These are phyloP conservation scores for Lipomyces yarrowii DNA, from an alignment of 1,139 yeast species.

Conservation along the genomic window DNA sequence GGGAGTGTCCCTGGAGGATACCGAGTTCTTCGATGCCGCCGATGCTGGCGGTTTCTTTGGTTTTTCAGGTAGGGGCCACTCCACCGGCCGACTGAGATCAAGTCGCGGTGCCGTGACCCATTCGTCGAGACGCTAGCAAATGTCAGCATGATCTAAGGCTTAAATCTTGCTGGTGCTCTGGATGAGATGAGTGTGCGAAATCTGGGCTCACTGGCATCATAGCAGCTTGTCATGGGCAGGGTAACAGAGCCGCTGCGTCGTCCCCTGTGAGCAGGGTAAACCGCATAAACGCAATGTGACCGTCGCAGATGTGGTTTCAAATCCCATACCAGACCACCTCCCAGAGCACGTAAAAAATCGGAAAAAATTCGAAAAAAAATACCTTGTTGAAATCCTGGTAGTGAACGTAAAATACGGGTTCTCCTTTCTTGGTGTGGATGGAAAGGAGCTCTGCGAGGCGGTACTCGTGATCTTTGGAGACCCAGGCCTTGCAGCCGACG, in stretches of 20 bases:
- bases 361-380: slow-evolving; percentile 20
- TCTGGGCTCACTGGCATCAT: no score
- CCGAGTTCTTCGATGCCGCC: slow-evolving; percentile 32
- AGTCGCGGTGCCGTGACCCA: slow-evolving; percentile 80
- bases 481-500: slow-evolving; percentile 77
- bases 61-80: slow-evolving; percentile 61
- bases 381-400: slow-evolving; percentile 86
- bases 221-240: not conserved
- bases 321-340: no score
- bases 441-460: slow-evolving; percentile 86
- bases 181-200: not conserved
- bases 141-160: not conserved
- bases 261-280: not conserved
- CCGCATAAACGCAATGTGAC: not conserved
- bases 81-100: slow-evolving; percentile 67
- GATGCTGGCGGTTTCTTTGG: slow-evolving; percentile 40
- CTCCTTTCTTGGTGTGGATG: slow-evolving; percentile 71
- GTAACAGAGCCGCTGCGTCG: no score
- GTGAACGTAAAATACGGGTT: slow-evolving; percentile 85
- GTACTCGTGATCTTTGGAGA: slow-evolving; percentile 74
- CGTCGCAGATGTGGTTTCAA: not conserved
- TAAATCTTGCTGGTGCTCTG: not conserved
- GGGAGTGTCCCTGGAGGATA: slow-evolving; percentile 24
- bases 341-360: not conserved
- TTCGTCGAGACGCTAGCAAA: slow-evolving; percentile 70